Base-by-base conservation (phyloP, 2,329 filamentous ascomycete species). In the Fusarium ramigenum region DNA sequence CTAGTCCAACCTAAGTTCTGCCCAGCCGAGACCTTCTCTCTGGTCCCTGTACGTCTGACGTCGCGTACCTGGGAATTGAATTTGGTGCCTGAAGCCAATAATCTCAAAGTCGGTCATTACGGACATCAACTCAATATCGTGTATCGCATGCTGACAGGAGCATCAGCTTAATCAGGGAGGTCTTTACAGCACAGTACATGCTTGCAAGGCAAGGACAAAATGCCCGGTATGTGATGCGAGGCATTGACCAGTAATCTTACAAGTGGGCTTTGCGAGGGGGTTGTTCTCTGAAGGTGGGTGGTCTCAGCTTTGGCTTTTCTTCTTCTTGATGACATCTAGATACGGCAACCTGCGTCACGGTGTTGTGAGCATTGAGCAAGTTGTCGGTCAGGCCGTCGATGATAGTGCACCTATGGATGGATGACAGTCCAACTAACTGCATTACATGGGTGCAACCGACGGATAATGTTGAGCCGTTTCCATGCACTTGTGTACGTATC, bases 221-320 rank as follows among this genome's bases (percentile, higher is more conserved):
- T 37, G 42, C n/a, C 39, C 30, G 60, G 57, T 66, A 64, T 66
- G 56, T 63, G 59, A 72, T 57, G 61, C 47, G 40, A 69, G 73
- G 76, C 75, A 78, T 77, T 78, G 73, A 78, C 62, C 67, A 76
- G 72, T 71, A 77, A 78, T 78, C 68, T 78, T 66, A 75, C 52
- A 56, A 72, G 74, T 72, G 73, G 69, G 64, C 75, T 73, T 73
- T 40, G 59, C 40, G 64, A 68, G 53, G 53, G 57, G 56, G 54
- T 54, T 60, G 43, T 63, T 60, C 49, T 61, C 50, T 42, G 39
- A 36, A 49, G 58, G 66, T 56, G 40, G 63, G 63, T 70, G 71
- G 75, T 75, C 77, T 74, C 69, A 75, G 75, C 77, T 76, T 66
- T 64, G 23, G 21, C 52, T 40, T 58, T 57, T 62, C 58, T 54